Base-by-base conservation (phyloP, 2,329 filamentous ascomycete genomes). In the Hysterium pulicare region DNA sequence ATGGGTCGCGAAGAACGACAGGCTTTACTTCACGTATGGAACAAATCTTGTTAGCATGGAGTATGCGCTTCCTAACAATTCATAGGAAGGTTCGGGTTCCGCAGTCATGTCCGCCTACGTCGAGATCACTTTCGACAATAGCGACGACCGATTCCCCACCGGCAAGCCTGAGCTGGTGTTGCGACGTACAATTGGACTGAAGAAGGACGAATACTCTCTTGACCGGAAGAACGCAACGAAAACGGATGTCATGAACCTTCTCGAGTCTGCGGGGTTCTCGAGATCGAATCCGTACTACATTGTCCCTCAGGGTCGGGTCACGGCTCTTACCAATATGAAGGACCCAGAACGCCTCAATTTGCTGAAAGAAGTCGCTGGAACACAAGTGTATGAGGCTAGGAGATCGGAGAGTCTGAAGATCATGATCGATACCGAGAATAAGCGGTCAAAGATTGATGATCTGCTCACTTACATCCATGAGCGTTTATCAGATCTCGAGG, bases 81-180 rank as follows among this genome's bases (percentile, higher is more conserved):
- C 47, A 39, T 53, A 79, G 74, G 94, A 98, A 76, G 94, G 94
- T 31, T 95, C 93, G 3, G 94, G 93, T 26, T 95, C 91, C 3
- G 93, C 93, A 13, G 91, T 98, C 59, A 95, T 96, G 88, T 95
- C 90, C 36, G 94, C 93, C n/a, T 98, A 97, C 59, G 94, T 98
- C 46, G 93, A 98, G 70, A 88, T 98, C 59, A 95, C 96, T 53
- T 98, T 98, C 68, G 93, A 98, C 77, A 98, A 98, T 65, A 87
- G 81, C 57, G 91, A 98, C 65, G 89, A 94, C 57, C 87, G 93
- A 57, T 97, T 98, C 61, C 90, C 90, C 26, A 96, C 90, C 8
- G 88, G 88, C 54, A 93, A 89, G 62, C 85, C 90, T 46, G 91
- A 98, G 66, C 82, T 97, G 36, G 84, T 93, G 32, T 74, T 98